phyloP scores from a whole-genome alignment of 2,329 filamentous ascomycete species.

The Cladorrhinum sp. region DNA sequence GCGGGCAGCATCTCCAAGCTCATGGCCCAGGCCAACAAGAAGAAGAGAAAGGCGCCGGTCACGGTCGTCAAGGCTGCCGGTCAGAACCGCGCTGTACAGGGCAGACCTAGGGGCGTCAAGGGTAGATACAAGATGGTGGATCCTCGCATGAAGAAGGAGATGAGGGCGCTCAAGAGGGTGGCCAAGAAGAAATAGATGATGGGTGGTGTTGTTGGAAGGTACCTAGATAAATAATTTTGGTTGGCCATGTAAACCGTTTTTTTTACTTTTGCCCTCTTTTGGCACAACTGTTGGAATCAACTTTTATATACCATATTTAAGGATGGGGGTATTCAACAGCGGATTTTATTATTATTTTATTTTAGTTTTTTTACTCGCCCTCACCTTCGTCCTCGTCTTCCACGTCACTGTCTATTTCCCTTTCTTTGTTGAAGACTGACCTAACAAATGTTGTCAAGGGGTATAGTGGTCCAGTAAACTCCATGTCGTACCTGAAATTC shows the following conservation, averaged over 20 bases:
- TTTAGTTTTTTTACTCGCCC: background rate
- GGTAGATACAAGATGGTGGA: constrained; percentile 98
- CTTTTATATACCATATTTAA: background rate
- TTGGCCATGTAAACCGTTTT: background rate
- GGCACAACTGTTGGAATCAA: background rate
- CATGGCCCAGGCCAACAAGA: constrained; percentile 71
- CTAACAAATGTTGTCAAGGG: constrained; percentile 56
- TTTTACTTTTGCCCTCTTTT: background rate
- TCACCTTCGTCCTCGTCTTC: background rate
- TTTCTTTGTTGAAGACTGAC: constrained; percentile 27
- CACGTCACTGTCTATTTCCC: background rate
- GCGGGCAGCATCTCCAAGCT: constrained; percentile 77
- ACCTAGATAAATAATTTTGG: constrained; percentile 1
- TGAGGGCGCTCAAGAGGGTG: constrained; percentile 77
- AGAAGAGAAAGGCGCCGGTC: constrained; percentile 79
- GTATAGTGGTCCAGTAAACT: constrained; percentile 68
- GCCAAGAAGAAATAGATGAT: constrained; percentile 59
- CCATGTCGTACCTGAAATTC: constrained; percentile 68
- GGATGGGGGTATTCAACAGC: background rate
- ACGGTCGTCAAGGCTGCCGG: constrained; percentile 88
- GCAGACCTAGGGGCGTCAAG: constrained; percentile 86
- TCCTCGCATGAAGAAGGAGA: constrained; percentile 92
- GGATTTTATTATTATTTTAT: background rate
- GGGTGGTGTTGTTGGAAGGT: background rate
- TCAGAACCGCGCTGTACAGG: constrained; percentile 78